Evolutionary conservation across 208 protist species (phyloP), one percentile per base, ranked within the genome.

Genomic region (Acanthamoeba triangularis): DNA sequence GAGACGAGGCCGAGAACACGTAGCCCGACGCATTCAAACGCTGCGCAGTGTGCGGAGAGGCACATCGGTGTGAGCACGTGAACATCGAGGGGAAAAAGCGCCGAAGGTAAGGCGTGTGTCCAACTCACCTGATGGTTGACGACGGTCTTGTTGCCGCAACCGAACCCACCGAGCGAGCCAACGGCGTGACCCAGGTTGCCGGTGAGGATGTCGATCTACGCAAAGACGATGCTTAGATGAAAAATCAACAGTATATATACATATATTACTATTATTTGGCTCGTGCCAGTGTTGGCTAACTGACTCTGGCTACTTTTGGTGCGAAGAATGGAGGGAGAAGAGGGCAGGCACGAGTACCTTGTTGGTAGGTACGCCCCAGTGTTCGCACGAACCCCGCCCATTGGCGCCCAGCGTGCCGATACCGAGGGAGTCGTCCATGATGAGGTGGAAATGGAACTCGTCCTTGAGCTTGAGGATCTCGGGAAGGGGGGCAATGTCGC

Each of bases 1-100:
- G 99, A 16, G 99, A 96, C 11, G 99, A 99, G 13, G 99, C 99
- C 25, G 99, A 99, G 97, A 99, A 99, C 65, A 99, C 98, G 97
- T 99, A 99, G 49, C 99, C 99, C 1, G 97, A 95, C 28, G 98
- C 98, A 88, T 97, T 95, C 41, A 99, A 97, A 44, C 99, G 98
- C 98, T 99, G 99, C 95, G 87, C n/a, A 78, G 33, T 78, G 14
- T 13, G 30, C 18, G 35, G 28, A 37, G 35, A 80, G 14, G 35
- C 1, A n/a, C 3, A 30, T 1, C 20, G 47, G 11, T 5, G 47
- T 25, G 20, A 87, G 47, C 28, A 25, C 52, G 76, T 23, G 5
- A 33, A 30, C 1, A 59, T 2, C 0, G 59, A 5, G 8, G 16
- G 54, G 3, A 0, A 11, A 28, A 47, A 47, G 25, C 52, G 82